Percentiles rank a stretch among this genome's conserved stretches.
Evolutionary conservation across 768 basidiomycete genomes (phyloP).

Genomic region (Tricholoma flavovirens): DNA sequence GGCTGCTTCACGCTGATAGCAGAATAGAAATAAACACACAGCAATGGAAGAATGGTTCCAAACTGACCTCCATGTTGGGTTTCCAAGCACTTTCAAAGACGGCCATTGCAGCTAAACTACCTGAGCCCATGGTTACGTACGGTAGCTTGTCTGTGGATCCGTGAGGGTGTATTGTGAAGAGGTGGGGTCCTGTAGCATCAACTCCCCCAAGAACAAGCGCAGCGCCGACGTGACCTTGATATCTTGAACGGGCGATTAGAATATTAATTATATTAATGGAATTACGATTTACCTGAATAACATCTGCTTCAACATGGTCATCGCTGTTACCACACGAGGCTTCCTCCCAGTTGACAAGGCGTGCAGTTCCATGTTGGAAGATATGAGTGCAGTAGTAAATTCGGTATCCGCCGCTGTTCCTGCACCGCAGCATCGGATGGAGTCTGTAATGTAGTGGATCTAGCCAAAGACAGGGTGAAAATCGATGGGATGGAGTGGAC

Average conservation of each 20-base stretch:
- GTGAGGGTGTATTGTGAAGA: slow-evolving; percentile 95
- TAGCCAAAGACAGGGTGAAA: slow-evolving; percentile 24
- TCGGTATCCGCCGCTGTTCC: slow-evolving; percentile 99
- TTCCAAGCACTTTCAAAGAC: slow-evolving; percentile 89
- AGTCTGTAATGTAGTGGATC: slow-evolving; percentile 97
- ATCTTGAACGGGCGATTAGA: slow-evolving; percentile 35
- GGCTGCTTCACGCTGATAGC: slow-evolving; percentile 66
- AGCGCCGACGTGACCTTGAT: slow-evolving; percentile 93
- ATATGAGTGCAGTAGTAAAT: slow-evolving; percentile 90
- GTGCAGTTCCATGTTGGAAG: slow-evolving; percentile 94
- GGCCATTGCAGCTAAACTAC: slow-evolving; percentile 96
- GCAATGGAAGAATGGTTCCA: not conserved
- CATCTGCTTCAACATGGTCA: slow-evolving; percentile 98
- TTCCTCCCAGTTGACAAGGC: slow-evolving; percentile 85
- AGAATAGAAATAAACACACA: not conserved
- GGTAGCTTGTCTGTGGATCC: slow-evolving; percentile 98
- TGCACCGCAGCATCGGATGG: slow-evolving; percentile 96
- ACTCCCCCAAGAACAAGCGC: slow-evolving; percentile 96
- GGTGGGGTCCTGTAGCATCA: slow-evolving; percentile 88
- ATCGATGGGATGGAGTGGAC: not conserved
- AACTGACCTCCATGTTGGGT: slow-evolving; percentile 70
- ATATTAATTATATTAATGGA: not conserved
- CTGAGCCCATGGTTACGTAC: slow-evolving; percentile 98
- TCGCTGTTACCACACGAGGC: slow-evolving; percentile 92
- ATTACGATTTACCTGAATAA: slow-evolving; percentile 64